Evolutionary conservation across 1,139 yeast species (phyloP).

Genomic region (Yamadazyma siamensis): DNA sequence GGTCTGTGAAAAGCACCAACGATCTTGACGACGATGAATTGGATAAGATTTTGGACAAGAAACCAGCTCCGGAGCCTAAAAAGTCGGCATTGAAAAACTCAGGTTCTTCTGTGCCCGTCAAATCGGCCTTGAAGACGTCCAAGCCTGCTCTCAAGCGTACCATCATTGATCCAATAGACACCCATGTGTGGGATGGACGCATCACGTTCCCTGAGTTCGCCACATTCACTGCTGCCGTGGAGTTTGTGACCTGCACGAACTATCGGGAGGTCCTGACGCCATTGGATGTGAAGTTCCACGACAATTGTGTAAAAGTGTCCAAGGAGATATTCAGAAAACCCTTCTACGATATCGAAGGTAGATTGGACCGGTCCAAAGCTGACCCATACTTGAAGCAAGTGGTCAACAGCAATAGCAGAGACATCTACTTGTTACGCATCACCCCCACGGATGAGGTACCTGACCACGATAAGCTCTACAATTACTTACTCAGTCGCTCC

Average conservation of each 20-base stretch:
- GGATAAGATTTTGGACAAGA: slow-evolving; percentile 9
- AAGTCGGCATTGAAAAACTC: slow-evolving; percentile 2
- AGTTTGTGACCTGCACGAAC: slow-evolving; percentile 39
- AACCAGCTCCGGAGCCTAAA: slow-evolving; percentile 4
- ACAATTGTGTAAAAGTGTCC: slow-evolving; percentile 26
- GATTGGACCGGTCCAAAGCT: slow-evolving; percentile 53
- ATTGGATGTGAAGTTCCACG: slow-evolving; percentile 19
- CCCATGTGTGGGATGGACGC: slow-evolving; percentile 52
- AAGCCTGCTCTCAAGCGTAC: slow-evolving; percentile 15
- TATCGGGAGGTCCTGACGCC: slow-evolving; percentile 24
- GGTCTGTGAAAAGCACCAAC: background rate
- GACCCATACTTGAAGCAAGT: slow-evolving; percentile 55
- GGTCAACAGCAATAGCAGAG: slow-evolving; percentile 43
- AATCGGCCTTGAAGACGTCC: slow-evolving; percentile 6
- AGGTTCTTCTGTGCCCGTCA: too few relatives aligned
- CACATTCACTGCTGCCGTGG: slow-evolving; percentile 41
- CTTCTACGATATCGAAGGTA: slow-evolving; percentile 57
- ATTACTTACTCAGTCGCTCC: slow-evolving; percentile 45
- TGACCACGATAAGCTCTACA: slow-evolving; percentile 47
- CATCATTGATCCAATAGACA: slow-evolving; percentile 7
- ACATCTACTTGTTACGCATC: slow-evolving; percentile 48
- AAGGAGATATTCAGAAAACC: slow-evolving; percentile 27
- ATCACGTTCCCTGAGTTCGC: slow-evolving; percentile 56
- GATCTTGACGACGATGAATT: slow-evolving; percentile 18
- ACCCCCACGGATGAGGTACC: slow-evolving; percentile 18